A percentile compares a stretch with the other conserved stretches of the same genome.
These are phyloP conservation scores for Combretum micranthum DNA, from an alignment of 345 rosid genomes.

Conservation along the genomic window DNA sequence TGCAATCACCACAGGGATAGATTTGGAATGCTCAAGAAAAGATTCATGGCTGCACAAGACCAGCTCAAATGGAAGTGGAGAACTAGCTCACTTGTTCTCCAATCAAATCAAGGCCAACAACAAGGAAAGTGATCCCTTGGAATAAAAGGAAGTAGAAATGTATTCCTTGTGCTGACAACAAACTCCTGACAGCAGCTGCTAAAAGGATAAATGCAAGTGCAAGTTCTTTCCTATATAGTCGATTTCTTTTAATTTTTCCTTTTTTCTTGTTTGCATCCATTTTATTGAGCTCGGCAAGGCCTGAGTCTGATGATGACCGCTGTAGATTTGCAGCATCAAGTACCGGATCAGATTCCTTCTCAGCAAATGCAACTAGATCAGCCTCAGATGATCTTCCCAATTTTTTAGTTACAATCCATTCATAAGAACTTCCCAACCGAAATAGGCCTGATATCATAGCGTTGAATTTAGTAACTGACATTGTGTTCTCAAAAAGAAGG, in stretches of 20 bases:
- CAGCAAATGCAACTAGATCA: conserved; percentile 64
- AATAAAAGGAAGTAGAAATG: conserved; percentile 86
- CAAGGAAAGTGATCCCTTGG: conserved; percentile 76
- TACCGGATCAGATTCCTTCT: conserved; percentile 45
- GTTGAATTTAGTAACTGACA: conserved; percentile 93
- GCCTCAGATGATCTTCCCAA: conserved; percentile 90
- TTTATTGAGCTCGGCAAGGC: conserved; percentile 53
- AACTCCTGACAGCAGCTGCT: conserved; percentile 66
- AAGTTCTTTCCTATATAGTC: conserved; percentile 65
- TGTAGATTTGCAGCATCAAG: conserved; percentile 24
- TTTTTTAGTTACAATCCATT: conserved; percentile 92
- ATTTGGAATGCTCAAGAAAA: too few relatives aligned
- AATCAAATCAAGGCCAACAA: conserved; percentile 84
- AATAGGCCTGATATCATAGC: conserved; percentile 94
- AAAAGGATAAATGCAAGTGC: conserved; percentile 60
- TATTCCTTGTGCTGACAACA: conserved; percentile 81
- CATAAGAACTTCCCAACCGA: conserved; percentile 73
- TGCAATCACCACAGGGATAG: too few relatives aligned
- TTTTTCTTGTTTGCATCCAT: conserved; percentile 40
- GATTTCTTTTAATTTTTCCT: conserved; percentile 40
- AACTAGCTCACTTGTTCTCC: conserved; percentile 79
- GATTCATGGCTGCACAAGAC: too few relatives aligned
- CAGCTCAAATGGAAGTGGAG: too few relatives aligned
- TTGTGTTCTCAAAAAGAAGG: conserved; percentile 93
- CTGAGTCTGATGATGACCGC: conserved; percentile 67